A percentile compares a stretch with the other conserved stretches of the same genome.
These are phyloP conservation scores for Leishmania major DNA, from an alignment of 208 protist species.

Conservation along the genomic window DNA sequence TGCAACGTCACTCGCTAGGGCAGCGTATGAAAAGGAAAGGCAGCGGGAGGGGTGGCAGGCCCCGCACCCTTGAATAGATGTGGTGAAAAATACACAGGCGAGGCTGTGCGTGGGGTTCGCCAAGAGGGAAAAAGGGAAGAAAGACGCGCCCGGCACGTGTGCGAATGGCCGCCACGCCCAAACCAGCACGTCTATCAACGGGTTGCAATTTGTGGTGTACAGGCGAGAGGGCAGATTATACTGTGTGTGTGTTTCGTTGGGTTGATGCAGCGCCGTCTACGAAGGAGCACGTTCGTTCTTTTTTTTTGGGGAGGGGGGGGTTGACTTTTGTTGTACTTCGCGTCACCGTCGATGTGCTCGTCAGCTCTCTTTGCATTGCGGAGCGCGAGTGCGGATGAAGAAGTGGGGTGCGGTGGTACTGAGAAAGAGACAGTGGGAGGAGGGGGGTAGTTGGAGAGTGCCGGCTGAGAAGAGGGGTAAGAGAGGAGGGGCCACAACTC, in stretches of 20 bases:
- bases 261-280: background rate
- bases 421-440: background rate
- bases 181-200: background rate
- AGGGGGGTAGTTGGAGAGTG: background rate
- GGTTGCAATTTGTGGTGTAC: background rate
- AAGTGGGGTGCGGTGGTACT: background rate
- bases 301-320: too few species aligned
- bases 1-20: background rate
- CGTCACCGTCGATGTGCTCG: background rate
- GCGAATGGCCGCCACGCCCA: background rate
- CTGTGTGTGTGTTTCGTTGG: background rate
- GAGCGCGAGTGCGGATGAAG: background rate
- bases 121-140: background rate
- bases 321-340: background rate
- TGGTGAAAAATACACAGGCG: background rate
- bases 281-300: background rate
- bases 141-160: background rate
- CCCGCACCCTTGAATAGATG: background rate
- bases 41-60: background rate
- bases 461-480: background rate
- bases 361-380: background rate
- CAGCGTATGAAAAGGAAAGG: background rate
- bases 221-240: background rate
- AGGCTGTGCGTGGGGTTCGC: background rate
- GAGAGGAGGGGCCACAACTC: background rate